Percentiles rank a stretch among this genome's conserved stretches.
Evolutionary conservation across 345 rosid species (phyloP).

Genomic region (Melaleuca quinquenervia): DNA sequence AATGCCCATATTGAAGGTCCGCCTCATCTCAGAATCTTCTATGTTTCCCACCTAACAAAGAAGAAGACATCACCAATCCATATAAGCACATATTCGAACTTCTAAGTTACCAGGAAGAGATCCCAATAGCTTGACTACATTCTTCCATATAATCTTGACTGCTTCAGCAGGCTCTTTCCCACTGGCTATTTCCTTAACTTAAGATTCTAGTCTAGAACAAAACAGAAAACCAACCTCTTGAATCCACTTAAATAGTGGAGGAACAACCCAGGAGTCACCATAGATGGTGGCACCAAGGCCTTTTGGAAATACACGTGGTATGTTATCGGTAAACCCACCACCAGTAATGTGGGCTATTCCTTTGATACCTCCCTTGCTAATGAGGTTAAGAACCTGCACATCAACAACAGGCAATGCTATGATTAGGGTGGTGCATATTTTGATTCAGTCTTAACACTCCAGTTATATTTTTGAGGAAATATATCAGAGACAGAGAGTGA

Average conservation of each 20-base stretch:
- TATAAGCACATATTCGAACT: neutral
- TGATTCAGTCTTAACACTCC: neutral
- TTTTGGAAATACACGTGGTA: conserved; percentile 72
- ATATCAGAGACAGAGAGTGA: neutral
- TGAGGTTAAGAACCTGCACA: conserved; percentile 62
- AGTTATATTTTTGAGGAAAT: neutral
- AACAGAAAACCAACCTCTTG: conserved; percentile 44
- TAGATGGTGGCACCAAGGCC: conserved; percentile 70
- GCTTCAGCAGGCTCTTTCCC: neutral
- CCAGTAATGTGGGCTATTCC: conserved; percentile 90
- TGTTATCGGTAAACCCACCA: conserved; percentile 90
- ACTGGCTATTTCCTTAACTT: neutral
- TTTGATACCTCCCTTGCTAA: conserved; percentile 75
- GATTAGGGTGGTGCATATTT: neutral
- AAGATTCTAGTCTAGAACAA: neutral
- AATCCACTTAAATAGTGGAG: conserved; percentile 75
- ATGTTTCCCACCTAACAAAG: conserved; percentile 53
- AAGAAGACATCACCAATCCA: neutral
- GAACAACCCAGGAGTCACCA: conserved; percentile 61
- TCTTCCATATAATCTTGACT: neutral
- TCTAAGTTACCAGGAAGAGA: neutral
- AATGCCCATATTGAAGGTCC: conserved; percentile 88
- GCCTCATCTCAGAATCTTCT: conserved; percentile 78
- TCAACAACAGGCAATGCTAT: neutral
- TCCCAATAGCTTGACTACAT: neutral